Conservation (phyloP, 768 basidiomycete genomes). For the Jaapia argillacea region DNA sequence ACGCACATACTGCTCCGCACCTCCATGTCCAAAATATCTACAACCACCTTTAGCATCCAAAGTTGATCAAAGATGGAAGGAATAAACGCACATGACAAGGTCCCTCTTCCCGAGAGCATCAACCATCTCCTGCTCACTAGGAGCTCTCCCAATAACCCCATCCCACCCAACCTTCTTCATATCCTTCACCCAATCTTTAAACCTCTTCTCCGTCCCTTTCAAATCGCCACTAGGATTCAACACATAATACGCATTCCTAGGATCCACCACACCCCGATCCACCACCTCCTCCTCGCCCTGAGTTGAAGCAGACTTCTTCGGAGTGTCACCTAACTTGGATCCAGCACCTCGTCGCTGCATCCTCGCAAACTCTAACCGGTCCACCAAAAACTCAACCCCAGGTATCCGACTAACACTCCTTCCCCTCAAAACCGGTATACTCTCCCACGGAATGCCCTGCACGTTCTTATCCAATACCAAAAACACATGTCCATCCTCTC, state of each 20-base stretch:
- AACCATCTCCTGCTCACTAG: conserved; percentile 78
- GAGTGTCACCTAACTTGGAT: conserved; percentile 7
- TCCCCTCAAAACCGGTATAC: conserved; percentile 75
- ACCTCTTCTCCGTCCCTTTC: conserved; percentile 70
- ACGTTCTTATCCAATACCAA: conserved; percentile 84
- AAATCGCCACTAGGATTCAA: conserved; percentile 93
- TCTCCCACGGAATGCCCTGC: conserved; percentile 93
- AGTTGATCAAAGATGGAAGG: neutral
- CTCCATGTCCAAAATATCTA: conserved; percentile 97
- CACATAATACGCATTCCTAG: conserved; percentile 67
- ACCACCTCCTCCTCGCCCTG: conserved; percentile 11
- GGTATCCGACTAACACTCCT: conserved; percentile 90
- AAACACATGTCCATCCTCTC: conserved; percentile 66
- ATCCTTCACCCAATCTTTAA: conserved; percentile 64
- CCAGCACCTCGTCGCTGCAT: conserved; percentile 32
- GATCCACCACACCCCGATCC: conserved; percentile 50
- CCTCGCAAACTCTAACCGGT: conserved; percentile 60
- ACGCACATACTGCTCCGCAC: conserved; percentile 88
- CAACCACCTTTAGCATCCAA: conserved; percentile 1
- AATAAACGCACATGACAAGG: conserved; percentile 72
- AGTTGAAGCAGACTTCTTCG: conserved; percentile 9
- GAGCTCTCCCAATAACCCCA: conserved; percentile 63
- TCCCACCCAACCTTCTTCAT: conserved; percentile 77
- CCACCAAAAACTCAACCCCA: conserved; percentile 77
- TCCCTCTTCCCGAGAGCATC: conserved; percentile 66